Percentiles rank a stretch among this genome's conserved stretches.
Conservation (phyloP, 2,329 filamentous ascomycete species). For the Knufia petricola region DNA sequence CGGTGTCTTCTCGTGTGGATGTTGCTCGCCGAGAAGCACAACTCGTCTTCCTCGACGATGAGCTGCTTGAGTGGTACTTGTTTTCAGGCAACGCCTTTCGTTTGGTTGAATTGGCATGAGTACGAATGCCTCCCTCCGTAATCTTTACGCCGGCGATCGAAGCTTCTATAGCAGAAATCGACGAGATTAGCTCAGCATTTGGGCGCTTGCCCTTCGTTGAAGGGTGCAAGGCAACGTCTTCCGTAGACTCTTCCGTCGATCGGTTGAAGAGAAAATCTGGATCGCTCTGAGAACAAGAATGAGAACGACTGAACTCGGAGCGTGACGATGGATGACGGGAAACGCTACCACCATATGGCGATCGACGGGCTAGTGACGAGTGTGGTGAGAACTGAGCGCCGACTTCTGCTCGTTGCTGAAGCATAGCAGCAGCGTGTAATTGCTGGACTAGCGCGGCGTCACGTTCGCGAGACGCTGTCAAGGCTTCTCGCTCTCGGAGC, state of each 20-base stretch:
- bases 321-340: background rate
- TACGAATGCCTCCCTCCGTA: background rate
- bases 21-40: background rate
- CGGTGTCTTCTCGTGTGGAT: conserved; percentile 4
- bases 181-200: background rate
- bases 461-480: conserved; percentile 14
- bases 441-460: conserved; percentile 16
- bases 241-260: no score
- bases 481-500: conserved; percentile 16
- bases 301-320: background rate
- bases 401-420: conserved; percentile 12
- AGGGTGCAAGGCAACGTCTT: background rate
- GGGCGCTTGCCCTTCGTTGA: background rate
- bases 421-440: conserved; percentile 13
- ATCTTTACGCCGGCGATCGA: conserved; percentile 1
- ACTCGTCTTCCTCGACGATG: background rate
- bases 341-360: background rate
- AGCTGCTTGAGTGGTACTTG: background rate
- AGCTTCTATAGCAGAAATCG: conserved; percentile 4
- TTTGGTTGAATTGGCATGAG: conserved; percentile 14
- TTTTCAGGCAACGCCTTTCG: conserved; percentile 12
- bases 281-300: background rate
- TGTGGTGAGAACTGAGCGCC: conserved; percentile 17
- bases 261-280: no score
- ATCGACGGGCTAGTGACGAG: background rate